Evolutionary conservation across 768 basidiomycete genomes (phyloP).

Genomic region (Candolleomyces eurysporus): DNA sequence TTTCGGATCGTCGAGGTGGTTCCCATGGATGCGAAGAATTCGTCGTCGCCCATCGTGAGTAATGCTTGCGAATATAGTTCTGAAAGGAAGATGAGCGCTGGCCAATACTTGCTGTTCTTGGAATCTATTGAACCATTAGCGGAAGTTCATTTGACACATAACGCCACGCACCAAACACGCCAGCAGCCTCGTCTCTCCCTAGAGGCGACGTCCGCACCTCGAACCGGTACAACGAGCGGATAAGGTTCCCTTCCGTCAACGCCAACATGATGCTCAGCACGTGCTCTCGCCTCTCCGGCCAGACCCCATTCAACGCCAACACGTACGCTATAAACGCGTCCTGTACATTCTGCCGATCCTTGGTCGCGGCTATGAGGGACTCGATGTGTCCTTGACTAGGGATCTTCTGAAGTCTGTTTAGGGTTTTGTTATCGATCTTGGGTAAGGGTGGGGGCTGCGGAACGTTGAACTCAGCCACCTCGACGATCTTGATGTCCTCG

Average conservation of each 20-base stretch:
- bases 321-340: conserved; percentile 56
- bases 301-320: conserved; percentile 56
- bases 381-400: conserved; percentile 51
- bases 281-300: conserved; percentile 55
- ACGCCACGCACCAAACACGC: conserved; percentile 28
- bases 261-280: conserved; percentile 55
- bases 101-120: conserved; percentile 49
- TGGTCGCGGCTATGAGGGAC: conserved; percentile 45
- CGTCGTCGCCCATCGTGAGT: conserved; percentile 93
- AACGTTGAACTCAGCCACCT: neutral
- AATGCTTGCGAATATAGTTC: conserved; percentile 84
- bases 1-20: conserved; percentile 41
- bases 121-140: conserved; percentile 33
- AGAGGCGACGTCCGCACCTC: conserved; percentile 61
- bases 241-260: conserved; percentile 53
- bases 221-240: conserved; percentile 73
- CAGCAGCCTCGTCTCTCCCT: conserved; percentile 50
- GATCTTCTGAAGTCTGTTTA: conserved; percentile 61
- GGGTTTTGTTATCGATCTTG: conserved; percentile 54
- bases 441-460: conserved; percentile 24
- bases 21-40: conserved; percentile 66
- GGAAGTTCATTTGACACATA: conserved; percentile 3
- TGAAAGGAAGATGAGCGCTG: conserved; percentile 71
- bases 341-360: conserved; percentile 37
- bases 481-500: conserved; percentile 28